phyloP scores from a whole-genome alignment of 768 basidiomycete species.

The Candolleomyces eurysporus region DNA sequence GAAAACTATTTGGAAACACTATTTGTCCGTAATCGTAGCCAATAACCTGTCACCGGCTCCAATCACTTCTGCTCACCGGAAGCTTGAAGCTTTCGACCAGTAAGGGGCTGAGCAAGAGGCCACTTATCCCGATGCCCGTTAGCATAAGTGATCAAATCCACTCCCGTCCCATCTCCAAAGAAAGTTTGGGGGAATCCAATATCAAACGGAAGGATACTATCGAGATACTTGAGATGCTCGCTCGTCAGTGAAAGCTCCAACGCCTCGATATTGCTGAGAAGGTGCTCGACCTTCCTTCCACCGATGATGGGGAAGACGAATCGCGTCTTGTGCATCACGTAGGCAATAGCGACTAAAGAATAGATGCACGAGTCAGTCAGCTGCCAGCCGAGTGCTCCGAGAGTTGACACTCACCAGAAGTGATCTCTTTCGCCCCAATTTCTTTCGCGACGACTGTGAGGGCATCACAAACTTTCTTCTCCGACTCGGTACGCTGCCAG shows the following conservation, averaged over 20 bases:
- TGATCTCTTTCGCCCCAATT: conserved; percentile 45
- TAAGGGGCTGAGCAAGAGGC: too few species aligned
- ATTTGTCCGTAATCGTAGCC: too few species aligned
- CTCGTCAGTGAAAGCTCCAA: conserved; percentile 42
- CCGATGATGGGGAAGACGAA: conserved; percentile 54
- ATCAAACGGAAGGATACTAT: conserved; percentile 42
- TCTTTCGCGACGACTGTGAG: conserved; percentile 51
- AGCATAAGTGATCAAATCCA: too few species aligned
- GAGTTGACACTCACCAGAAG: conserved; percentile 46
- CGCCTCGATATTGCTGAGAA: conserved; percentile 50
- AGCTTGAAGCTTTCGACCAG: too few species aligned
- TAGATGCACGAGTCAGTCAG: not conserved
- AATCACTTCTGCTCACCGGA: too few species aligned
- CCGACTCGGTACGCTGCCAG: conserved; percentile 48
- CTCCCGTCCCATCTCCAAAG: conserved; percentile 16
- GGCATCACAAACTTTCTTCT: conserved; percentile 39
- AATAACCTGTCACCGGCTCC: too few species aligned
- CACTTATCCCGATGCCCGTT: too few species aligned
- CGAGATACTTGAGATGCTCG: conserved; percentile 46
- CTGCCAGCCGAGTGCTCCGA: not conserved
- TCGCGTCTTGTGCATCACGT: conserved; percentile 51
- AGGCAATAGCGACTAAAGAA: conserved; percentile 47
- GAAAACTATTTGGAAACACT: too few species aligned
- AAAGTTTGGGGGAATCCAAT: conserved; percentile 40
- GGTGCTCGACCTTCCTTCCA: conserved; percentile 51